Conservation (phyloP, 768 basidiomycete genomes). For the Melanogaster broomeanus region DNA sequence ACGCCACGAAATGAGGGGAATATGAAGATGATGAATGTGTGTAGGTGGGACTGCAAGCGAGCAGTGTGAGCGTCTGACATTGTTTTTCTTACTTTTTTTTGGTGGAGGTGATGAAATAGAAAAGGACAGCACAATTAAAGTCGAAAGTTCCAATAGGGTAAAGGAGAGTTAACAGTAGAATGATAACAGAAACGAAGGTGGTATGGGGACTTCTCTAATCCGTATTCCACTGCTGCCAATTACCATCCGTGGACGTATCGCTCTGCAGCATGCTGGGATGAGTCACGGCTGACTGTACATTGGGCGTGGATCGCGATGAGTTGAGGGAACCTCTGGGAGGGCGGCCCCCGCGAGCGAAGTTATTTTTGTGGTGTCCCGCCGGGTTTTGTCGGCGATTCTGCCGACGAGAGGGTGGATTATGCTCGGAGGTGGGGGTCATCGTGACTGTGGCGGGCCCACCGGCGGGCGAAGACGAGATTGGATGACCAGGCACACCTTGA, state of each 20-base stretch:
- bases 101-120: neutral
- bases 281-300: constrained; percentile 8
- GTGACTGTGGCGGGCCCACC: constrained; percentile 14
- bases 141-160: neutral
- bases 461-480: constrained; percentile 12
- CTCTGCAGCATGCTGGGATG: constrained; percentile 7
- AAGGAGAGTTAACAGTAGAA: constrained; percentile 2
- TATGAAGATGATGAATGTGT: neutral
- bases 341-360: constrained; percentile 22
- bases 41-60: too few relatives aligned
- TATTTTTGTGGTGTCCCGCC: constrained; percentile 28
- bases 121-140: neutral
- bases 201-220: constrained; percentile 7
- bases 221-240: constrained; percentile 20
- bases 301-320: constrained; percentile 16
- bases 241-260: constrained; percentile 14
- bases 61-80: neutral
- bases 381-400: constrained; percentile 34
- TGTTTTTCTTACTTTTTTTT: too few relatives aligned
- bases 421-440: constrained; percentile 21
- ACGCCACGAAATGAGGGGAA: constrained; percentile 5
- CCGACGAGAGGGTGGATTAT: constrained; percentile 28
- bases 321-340: constrained; percentile 18
- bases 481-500: constrained; percentile 16
- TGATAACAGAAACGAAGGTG: constrained; percentile 10